phyloP scores from a whole-genome alignment of 805 yeast species.

The Candida manassasensis region DNA sequence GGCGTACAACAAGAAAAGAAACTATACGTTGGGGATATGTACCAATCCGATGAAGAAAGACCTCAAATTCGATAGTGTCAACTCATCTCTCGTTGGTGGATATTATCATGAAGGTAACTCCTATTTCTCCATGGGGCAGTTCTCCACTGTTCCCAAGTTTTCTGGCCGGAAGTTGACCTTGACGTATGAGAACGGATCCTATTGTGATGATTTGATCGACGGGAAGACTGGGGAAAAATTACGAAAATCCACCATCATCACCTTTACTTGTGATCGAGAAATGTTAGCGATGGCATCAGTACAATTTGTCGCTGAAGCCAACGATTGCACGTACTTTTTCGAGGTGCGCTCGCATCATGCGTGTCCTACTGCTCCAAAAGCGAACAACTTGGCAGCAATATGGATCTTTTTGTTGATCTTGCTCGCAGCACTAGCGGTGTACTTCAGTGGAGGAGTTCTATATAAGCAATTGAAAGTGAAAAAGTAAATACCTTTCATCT shows the following conservation, averaged over 20 bases:
- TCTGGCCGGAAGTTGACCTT: conserved; percentile 68
- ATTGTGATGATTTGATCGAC: conserved; percentile 41
- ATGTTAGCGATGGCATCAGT: conserved; percentile 60
- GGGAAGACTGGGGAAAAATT: conserved; percentile 40
- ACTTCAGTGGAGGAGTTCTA: conserved; percentile 35
- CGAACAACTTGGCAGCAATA: conserved; percentile 58
- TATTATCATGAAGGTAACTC: conserved; percentile 32
- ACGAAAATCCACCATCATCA: conserved; percentile 59
- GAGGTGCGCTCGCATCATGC: conserved; percentile 84
- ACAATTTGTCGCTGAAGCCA: conserved; percentile 62
- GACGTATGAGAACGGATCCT: conserved; percentile 66
- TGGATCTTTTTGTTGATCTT: conserved; percentile 34
- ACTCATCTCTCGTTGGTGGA: conserved; percentile 39
- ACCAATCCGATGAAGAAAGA: conserved; percentile 42
- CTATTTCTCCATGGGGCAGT: conserved; percentile 50
- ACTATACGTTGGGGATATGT: conserved; percentile 56
- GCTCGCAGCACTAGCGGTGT: conserved; percentile 32
- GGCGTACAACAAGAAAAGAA: conserved; percentile 65
- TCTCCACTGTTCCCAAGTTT: conserved; percentile 55
- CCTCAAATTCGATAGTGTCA: conserved; percentile 38
- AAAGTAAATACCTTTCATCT: too few species aligned
- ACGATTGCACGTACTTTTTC: conserved; percentile 79
- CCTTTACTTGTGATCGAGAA: conserved; percentile 78
- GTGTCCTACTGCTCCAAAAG: conserved; percentile 71
- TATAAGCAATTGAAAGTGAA: conserved; percentile 21